Percentiles rank a stretch among this genome's conserved stretches.
Conservation (phyloP, 1,139 yeast species). For the Arxiozyma slooffiae region DNA sequence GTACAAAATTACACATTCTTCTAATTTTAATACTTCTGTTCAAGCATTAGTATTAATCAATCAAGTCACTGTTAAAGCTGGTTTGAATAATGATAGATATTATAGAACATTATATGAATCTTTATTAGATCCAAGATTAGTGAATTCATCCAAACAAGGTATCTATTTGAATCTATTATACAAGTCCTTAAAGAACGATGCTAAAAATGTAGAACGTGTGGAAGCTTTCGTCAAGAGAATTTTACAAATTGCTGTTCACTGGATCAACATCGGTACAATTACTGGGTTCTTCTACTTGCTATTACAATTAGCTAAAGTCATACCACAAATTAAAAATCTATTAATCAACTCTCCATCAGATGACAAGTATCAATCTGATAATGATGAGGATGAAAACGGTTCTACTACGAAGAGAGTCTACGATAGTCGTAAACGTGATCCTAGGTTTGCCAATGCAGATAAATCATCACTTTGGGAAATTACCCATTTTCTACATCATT, state of each 20-base stretch:
- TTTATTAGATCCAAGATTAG: slow-evolving; percentile 72
- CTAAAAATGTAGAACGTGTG: slow-evolving; percentile 49
- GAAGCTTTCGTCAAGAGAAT: slow-evolving; percentile 88
- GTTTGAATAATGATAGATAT: slow-evolving; percentile 59
- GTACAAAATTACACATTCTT: slow-evolving; percentile 84
- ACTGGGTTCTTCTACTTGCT: slow-evolving; percentile 82
- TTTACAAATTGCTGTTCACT: slow-evolving; percentile 70
- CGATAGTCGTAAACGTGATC: slow-evolving; percentile 87
- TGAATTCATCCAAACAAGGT: slow-evolving; percentile 78
- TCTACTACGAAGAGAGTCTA: slow-evolving; percentile 34
- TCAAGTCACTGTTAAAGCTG: slow-evolving; percentile 57
- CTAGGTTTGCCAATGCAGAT: slow-evolving; percentile 74
- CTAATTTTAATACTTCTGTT: slow-evolving; percentile 87
- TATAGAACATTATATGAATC: slow-evolving; percentile 87
- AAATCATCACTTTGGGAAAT: slow-evolving; percentile 83
- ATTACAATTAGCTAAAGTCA: slow-evolving; percentile 49
- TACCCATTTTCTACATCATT: slow-evolving; percentile 61
- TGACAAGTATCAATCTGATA: slow-evolving; percentile 29
- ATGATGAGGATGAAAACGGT: slow-evolving; percentile 28
- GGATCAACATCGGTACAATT: slow-evolving; percentile 83
- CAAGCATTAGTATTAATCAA: slow-evolving; percentile 82
- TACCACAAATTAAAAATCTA: slow-evolving; percentile 44
- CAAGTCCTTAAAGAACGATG: slow-evolving; percentile 72
- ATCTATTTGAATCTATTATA: slow-evolving; percentile 77
- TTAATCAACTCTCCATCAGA: slow-evolving; percentile 37